phyloP scores from a whole-genome alignment of 768 basidiomycete species.

The Podaxis rugospora region DNA sequence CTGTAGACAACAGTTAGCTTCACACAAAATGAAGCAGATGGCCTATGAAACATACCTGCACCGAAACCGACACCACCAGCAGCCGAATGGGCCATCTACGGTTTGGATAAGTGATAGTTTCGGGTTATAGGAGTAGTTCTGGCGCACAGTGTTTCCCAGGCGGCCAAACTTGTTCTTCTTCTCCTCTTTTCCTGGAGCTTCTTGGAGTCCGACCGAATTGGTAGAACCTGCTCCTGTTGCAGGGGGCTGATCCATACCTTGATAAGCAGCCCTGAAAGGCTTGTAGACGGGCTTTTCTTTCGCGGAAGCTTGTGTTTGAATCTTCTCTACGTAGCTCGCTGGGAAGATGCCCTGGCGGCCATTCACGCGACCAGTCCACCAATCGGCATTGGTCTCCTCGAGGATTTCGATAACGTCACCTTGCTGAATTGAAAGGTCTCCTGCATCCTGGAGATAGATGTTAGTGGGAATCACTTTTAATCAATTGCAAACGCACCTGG shows the following conservation, averaged over 20 bases:
- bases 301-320: slow-evolving; percentile 22
- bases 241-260: slow-evolving; percentile 33
- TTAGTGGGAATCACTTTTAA: not conserved
- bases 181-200: slow-evolving; percentile 32
- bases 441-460: slow-evolving; percentile 47
- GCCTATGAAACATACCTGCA: slow-evolving; percentile 44
- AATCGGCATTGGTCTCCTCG: slow-evolving; percentile 78
- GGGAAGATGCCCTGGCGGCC: slow-evolving; percentile 77
- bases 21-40: not conserved
- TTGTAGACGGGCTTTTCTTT: slow-evolving; percentile 28
- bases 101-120: not conserved
- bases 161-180: slow-evolving; percentile 60
- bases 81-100: slow-evolving; percentile 53
- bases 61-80: slow-evolving; percentile 76
- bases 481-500: slow-evolving; percentile 29
- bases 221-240: slow-evolving; percentile 25
- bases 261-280: slow-evolving; percentile 42
- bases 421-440: slow-evolving; percentile 73
- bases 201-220: slow-evolving; percentile 42
- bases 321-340: slow-evolving; percentile 65
- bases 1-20: slow-evolving; percentile 13
- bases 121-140: not conserved
- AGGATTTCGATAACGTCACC: slow-evolving; percentile 79
- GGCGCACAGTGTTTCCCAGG: slow-evolving; percentile 52
- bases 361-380: slow-evolving; percentile 75